phyloP scores from a whole-genome alignment of 768 basidiomycete species.

The Tephrocybe sp. region DNA sequence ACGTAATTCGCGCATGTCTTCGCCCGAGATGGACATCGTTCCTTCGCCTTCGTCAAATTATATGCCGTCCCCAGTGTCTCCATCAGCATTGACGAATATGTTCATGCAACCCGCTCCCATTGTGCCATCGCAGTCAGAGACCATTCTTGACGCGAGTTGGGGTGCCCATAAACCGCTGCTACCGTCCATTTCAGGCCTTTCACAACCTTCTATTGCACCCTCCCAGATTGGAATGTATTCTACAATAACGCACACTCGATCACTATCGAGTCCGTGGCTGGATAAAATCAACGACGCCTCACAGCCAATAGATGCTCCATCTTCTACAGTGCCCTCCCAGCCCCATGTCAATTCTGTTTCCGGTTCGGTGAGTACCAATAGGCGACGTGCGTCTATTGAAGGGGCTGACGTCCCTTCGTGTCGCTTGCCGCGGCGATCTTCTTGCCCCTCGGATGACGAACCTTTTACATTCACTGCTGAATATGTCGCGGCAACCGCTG shows the following conservation, averaged over 20 bases:
- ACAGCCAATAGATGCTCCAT: neutral
- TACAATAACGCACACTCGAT: neutral
- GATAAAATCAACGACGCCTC: neutral
- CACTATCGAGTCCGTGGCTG: constrained; percentile 4
- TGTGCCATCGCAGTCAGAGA: constrained; percentile 3
- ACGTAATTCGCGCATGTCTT: constrained; percentile 34
- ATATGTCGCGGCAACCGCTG: constrained; percentile 34
- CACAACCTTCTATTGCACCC: constrained; percentile 4
- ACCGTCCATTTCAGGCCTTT: no score
- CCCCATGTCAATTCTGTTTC: neutral
- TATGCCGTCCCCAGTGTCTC: constrained; percentile 22
- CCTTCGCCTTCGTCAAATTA: constrained; percentile 18
- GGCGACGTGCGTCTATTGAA: neutral
- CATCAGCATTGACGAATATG: constrained; percentile 11
- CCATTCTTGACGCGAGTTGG: constrained; percentile 6
- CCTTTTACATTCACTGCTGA: constrained; percentile 35
- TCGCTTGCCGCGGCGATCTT: constrained; percentile 16
- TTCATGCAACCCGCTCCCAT: constrained; percentile 10
- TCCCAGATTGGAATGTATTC: neutral
- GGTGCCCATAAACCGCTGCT: no score
- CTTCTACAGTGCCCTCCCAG: neutral
- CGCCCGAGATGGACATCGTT: constrained; percentile 33
- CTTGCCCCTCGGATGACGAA: constrained; percentile 29
- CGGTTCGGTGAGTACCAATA: neutral
- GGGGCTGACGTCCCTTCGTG: constrained; percentile 4